Percentiles rank a stretch among this genome's conserved stretches.
phyloP scores from a whole-genome alignment of 78 protist species.

The Dictyostelium capitatum region DNA sequence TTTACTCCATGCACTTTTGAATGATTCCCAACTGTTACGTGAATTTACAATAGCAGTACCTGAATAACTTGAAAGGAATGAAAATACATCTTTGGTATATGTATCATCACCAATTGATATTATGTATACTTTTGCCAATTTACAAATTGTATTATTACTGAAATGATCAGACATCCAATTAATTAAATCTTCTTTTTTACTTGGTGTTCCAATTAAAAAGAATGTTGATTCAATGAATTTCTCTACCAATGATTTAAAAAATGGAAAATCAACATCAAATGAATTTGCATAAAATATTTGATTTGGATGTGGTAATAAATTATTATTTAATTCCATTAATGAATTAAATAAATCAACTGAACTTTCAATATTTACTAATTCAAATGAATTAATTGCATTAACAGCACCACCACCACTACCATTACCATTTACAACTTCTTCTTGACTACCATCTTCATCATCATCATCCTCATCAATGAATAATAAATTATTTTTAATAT shows the following conservation, averaged over 20 bases:
- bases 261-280: slow-evolving; percentile 32
- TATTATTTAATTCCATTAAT: slow-evolving; percentile 37
- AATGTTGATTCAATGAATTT: neutral
- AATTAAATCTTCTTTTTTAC: slow-evolving; percentile 4
- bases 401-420: neutral
- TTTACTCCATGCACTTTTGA: neutral
- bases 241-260: slow-evolving; percentile 7
- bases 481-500: neutral
- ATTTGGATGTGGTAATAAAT: slow-evolving; percentile 30
- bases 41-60: neutral
- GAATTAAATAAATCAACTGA: neutral
- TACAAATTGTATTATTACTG: neutral
- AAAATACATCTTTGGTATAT: neutral
- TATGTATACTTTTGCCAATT: slow-evolving; percentile 31
- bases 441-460: neutral
- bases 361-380: neutral
- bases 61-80: neutral
- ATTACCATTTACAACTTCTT: neutral
- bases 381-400: neutral
- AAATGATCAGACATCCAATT: slow-evolving; percentile 46
- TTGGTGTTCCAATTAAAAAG: slow-evolving; percentile 59
- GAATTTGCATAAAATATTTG: slow-evolving; percentile 50
- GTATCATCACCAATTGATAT: slow-evolving; percentile 19
- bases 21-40: slow-evolving; percentile 1
- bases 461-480: neutral